These are phyloP conservation scores for Cercospora sp. DNA, from an alignment of 2,329 filamentous ascomycete genomes.

Conservation along the genomic window DNA sequence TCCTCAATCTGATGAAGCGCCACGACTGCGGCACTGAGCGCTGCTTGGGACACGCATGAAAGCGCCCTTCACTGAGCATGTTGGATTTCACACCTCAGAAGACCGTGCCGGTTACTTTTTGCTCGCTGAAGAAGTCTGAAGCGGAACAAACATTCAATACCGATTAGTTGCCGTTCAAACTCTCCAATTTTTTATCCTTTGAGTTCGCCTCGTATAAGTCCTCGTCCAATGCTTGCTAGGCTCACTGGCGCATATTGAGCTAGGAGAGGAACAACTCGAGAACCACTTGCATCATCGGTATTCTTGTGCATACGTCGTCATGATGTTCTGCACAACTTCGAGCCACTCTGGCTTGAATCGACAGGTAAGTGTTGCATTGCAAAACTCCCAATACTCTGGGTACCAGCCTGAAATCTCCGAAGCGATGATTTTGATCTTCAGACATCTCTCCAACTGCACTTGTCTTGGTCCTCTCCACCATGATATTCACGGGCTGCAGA, in stretches of 20 bases:
- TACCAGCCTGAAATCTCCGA: not conserved
- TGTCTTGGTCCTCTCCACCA: not conserved
- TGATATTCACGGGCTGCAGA: not conserved
- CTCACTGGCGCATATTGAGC: not conserved
- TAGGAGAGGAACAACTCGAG: not conserved
- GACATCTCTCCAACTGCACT: not conserved
- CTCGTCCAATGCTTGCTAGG: not conserved
- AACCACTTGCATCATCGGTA: not conserved
- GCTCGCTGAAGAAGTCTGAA: too few species aligned
- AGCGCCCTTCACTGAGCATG: too few species aligned
- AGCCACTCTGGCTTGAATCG: not conserved
- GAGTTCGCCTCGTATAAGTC: not conserved
- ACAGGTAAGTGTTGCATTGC: not conserved
- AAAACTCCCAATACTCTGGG: not conserved
- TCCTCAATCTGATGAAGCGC: too few species aligned
- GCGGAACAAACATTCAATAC: too few species aligned
- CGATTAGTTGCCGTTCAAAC: not conserved
- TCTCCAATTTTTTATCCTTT: not conserved
- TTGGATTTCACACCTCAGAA: too few species aligned
- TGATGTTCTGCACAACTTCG: not conserved
- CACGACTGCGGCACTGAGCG: too few species aligned
- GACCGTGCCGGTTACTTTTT: too few species aligned
- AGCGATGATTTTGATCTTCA: not conserved
- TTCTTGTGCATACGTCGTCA: not conserved
- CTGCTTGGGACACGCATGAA: too few species aligned